Conservation (phyloP, 768 basidiomycete genomes). For the Mycena albidolilacea region DNA sequence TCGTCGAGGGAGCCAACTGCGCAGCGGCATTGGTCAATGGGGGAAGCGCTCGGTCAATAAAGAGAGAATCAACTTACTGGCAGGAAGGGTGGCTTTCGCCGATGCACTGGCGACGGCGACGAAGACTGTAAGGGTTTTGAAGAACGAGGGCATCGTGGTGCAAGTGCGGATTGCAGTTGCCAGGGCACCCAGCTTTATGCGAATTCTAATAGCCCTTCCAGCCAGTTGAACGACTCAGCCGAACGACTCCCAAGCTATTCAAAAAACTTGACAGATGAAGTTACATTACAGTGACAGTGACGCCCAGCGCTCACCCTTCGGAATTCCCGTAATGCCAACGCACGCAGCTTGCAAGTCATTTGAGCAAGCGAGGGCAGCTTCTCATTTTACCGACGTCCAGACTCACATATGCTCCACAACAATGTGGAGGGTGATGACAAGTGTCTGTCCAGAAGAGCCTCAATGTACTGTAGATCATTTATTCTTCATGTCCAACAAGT, state of each 20-base stretch:
- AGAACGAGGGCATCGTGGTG: slow-evolving; percentile 3
- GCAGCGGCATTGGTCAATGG: neutral
- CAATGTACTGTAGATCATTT: too few species aligned
- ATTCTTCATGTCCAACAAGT: too few species aligned
- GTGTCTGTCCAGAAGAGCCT: too few species aligned
- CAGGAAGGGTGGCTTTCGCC: slow-evolving; percentile 5
- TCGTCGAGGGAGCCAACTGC: slow-evolving; percentile 10
- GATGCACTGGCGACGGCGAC: slow-evolving; percentile 1
- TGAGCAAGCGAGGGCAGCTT: neutral
- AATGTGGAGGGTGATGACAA: slow-evolving; percentile 1
- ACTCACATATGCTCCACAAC: slow-evolving; percentile 11
- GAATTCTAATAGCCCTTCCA: neutral
- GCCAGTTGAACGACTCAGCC: too few species aligned
- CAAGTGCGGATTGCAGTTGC: slow-evolving; percentile 9
- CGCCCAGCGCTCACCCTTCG: slow-evolving; percentile 5
- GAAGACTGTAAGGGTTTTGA: neutral
- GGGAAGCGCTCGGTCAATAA: slow-evolving; percentile 6
- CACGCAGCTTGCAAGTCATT: neutral
- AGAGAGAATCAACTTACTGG: slow-evolving; percentile 4
- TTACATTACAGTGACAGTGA: slow-evolving; percentile 9
- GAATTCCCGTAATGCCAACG: slow-evolving; percentile 1
- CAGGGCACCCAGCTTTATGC: neutral
- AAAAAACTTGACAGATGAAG: slow-evolving; percentile 7
- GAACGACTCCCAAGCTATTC: too few species aligned
- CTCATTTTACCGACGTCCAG: slow-evolving; percentile 1